These are phyloP conservation scores for Hibiscus mutabilis DNA, from an alignment of 345 rosid species.

Conservation along the genomic window DNA sequence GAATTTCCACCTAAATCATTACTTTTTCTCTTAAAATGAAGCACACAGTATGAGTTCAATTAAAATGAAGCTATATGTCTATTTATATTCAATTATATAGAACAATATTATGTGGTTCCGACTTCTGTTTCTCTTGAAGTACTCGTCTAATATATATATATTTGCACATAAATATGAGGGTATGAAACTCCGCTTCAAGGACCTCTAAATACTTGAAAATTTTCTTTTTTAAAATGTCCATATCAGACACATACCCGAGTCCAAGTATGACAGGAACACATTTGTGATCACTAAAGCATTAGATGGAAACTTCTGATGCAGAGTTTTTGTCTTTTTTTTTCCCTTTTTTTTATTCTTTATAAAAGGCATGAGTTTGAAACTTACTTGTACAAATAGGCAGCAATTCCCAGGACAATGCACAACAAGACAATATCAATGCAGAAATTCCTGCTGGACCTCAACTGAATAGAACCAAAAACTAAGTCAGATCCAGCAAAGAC, in stretches of 20 bases:
- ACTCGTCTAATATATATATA: background rate
- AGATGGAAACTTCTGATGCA: background rate
- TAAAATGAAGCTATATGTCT: background rate
- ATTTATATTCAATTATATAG: background rate
- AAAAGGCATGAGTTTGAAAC: conserved; percentile 21
- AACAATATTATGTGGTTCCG: background rate
- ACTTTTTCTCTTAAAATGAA: background rate
- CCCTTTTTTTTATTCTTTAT: background rate
- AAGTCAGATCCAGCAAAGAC: conserved; percentile 21
- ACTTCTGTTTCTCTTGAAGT: too few relatives aligned
- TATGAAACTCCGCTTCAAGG: background rate
- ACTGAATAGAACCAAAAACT: conserved; percentile 40
- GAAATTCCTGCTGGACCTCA: conserved; percentile 96
- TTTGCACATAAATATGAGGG: background rate
- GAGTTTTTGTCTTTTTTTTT: background rate
- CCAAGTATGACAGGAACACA: background rate
- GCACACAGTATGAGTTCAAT: background rate
- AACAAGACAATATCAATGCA: conserved; percentile 83
- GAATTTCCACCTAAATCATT: background rate
- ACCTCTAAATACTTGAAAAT: too few relatives aligned
- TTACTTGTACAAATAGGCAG: conserved; percentile 98
- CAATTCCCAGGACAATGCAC: conserved; percentile 84
- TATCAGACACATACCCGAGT: background rate
- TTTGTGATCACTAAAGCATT: background rate
- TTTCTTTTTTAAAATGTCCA: background rate